Evolutionary conservation across 345 rosid genomes (phyloP), one percentile per base, ranked within the genome.

Genomic region (Pistacia atlantica): DNA sequence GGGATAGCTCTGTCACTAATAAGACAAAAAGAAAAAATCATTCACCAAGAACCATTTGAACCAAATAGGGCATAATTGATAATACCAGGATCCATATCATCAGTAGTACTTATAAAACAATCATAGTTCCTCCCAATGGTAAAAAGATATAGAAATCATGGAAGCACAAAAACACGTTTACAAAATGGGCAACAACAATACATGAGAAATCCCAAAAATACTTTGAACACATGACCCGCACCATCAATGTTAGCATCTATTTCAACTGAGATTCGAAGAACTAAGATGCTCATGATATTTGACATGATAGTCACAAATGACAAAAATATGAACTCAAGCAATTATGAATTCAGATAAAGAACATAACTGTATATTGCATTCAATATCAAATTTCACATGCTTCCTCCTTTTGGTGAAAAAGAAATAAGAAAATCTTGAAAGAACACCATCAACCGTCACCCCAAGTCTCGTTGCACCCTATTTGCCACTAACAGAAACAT

Each of bases 1-100:
- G 97, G 99, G 77, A 96, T 90, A 68, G 89, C 85, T 87, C 93
- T 90, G 84, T 92, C 90, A 80, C 99, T 96, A 91, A 66, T 84
- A 88, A 70, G 20, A 67, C 8, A 52, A 3, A 80, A 33, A 72
- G 63, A 71, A 71, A 49, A 9, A 77, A 62, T 37, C 18, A 67
- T 48, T 54, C 4, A 37, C 79, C 56, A 80, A 67, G 25, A 16
- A 63, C 13, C 5, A 61, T 18, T 31, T 38, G 35, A 11, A 46
- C 22, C 37, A 3, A 5, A 52, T 45, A 52, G 48, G n/a, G n/a
- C 20, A 78, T 17, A 35, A 35, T 16, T 33, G 11, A 17, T 22
- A 22, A 20, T 25, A 56, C 45, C 49, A 11, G n/a, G 33, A 62
- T 48, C 59, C 59, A 62, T 62, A 73, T 18, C 28, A 35, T 18